Conservation (phyloP, 176 grass and related monocot genomes). For the Carex pumila region DNA sequence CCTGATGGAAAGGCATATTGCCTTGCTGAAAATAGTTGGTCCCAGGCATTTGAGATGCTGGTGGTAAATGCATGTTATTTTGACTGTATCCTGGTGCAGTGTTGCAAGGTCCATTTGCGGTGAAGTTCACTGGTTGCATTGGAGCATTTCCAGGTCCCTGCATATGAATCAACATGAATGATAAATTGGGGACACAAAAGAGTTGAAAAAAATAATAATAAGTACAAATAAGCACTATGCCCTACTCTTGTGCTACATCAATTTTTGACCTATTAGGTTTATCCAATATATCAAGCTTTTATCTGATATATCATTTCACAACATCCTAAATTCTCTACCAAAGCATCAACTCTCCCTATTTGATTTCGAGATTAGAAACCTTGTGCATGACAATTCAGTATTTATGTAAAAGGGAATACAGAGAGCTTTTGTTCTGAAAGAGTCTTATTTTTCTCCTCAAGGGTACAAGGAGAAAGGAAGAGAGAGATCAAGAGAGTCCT, state of each 20-base stretch:
- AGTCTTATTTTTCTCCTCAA: background rate
- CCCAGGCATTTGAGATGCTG: conserved; percentile 9
- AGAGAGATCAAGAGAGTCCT: conserved; percentile 25
- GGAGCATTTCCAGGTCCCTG: conserved; percentile 21
- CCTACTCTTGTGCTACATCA: background rate
- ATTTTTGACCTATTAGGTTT: background rate
- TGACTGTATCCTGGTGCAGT: conserved; percentile 19
- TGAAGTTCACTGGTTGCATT: conserved; percentile 15
- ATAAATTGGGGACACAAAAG: background rate
- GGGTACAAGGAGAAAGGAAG: conserved; percentile 20
- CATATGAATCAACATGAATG: background rate
- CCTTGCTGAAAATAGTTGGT: conserved; percentile 17
- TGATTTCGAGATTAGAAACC: background rate
- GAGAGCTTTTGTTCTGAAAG: background rate
- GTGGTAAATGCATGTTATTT: conserved; percentile 18
- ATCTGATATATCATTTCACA: background rate
- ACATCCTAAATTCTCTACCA: background rate
- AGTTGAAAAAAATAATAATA: background rate
- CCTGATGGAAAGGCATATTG: conserved; percentile 5
- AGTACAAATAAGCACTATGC: background rate
- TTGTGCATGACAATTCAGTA: background rate
- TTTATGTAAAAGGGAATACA: background rate
- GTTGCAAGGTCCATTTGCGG: conserved; percentile 14
- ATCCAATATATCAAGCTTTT: background rate
- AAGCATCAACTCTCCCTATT: background rate